Conservation (phyloP, 306 rosid genomes). For the Vigna reflexopilosa region DNA sequence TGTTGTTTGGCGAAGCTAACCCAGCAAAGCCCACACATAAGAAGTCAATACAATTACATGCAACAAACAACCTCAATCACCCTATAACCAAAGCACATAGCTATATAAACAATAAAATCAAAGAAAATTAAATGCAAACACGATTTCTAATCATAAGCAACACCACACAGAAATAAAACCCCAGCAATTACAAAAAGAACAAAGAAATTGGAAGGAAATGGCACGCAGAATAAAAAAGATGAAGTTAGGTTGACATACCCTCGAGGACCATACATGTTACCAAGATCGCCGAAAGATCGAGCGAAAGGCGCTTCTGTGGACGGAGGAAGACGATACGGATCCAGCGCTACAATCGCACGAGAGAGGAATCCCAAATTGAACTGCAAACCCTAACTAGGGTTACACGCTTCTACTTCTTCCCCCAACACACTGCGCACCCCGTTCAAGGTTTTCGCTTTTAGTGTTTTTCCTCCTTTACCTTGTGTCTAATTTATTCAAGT, state of each 20-base stretch:
- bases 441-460: neutral
- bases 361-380: neutral
- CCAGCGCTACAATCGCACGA: constrained; percentile 44
- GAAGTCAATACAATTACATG: neutral
- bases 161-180: neutral
- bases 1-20: neutral
- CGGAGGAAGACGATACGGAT: constrained; percentile 52
- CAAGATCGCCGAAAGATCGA: constrained; percentile 44
- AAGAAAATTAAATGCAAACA: neutral
- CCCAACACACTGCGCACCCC: constrained; percentile 1
- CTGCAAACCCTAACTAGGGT: constrained; percentile 46
- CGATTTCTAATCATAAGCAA: constrained; percentile 21
- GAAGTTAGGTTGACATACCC: constrained; percentile 37
- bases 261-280: constrained; percentile 50
- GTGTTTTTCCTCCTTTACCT: too few relatives aligned
- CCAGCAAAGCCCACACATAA: neutral
- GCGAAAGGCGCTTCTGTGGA: constrained; percentile 40
- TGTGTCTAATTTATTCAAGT: neutral
- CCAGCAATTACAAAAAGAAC: neutral
- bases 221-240: neutral
- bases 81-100: neutral
- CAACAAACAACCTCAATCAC: constrained; percentile 1
- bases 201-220: neutral
- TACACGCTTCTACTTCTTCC: constrained; percentile 30
- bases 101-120: neutral